phyloP scores from a whole-genome alignment of 1,284 basidiomycete genomes.

The Sanghuangporus weigelae region DNA sequence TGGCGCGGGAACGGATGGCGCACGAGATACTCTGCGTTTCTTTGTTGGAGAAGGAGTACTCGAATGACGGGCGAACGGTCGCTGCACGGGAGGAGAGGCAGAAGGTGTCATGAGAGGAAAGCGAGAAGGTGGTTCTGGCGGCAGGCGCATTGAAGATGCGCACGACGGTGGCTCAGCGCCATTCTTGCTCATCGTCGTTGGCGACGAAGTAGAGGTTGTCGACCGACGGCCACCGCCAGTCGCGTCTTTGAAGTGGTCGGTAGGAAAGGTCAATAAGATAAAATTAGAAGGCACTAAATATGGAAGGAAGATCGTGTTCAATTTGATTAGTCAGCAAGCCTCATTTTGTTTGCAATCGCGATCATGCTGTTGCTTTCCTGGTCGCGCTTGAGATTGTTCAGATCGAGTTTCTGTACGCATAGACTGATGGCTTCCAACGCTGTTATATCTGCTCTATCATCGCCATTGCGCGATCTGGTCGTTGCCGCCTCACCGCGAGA shows the following conservation, averaged over 20 bases:
- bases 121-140: neutral
- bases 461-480: constrained; percentile 57
- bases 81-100: constrained; percentile 13
- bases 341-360: too few relatives aligned
- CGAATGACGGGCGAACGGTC: constrained; percentile 6
- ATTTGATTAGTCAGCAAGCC: neutral
- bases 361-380: too few relatives aligned
- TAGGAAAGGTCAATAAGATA: neutral
- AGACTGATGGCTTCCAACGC: too few relatives aligned
- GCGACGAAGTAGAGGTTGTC: neutral
- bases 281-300: too few relatives aligned
- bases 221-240: neutral
- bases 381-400: neutral
- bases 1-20: constrained; percentile 7
- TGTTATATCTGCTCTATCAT: constrained; percentile 44
- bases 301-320: neutral
- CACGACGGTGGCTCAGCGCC: neutral
- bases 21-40: constrained; percentile 14
- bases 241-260: too few relatives aligned
- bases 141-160: constrained; percentile 7
- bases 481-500: constrained; percentile 43
- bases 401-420: neutral
- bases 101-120: constrained; percentile 15
- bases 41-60: constrained; percentile 5
- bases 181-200: neutral